These are phyloP conservation scores for Monotropa hypopitys DNA, from an alignment of 179 eudicot genomes.

Conservation along the genomic window DNA sequence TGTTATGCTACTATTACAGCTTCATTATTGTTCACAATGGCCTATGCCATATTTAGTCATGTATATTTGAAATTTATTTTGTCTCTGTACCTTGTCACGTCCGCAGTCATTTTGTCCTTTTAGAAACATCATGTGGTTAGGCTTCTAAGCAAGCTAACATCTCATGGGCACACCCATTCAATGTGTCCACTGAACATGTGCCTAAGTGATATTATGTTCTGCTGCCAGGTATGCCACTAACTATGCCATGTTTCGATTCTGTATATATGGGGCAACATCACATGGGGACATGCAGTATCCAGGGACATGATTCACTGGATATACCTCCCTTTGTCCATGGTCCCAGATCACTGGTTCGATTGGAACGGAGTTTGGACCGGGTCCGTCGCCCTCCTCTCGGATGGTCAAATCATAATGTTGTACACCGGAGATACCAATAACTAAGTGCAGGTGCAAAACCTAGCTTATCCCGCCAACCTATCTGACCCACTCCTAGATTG, in stretches of 20 bases:
- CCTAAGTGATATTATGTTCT: too few species aligned
- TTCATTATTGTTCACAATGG: not conserved
- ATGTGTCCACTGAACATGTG: too few species aligned
- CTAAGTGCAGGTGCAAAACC: conserved; percentile 66
- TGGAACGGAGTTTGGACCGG: conserved; percentile 87
- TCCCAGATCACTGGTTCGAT: conserved; percentile 68
- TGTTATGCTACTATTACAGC: not conserved
- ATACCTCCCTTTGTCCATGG: conserved; percentile 60
- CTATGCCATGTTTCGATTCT: too few species aligned
- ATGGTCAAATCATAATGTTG: conserved; percentile 58
- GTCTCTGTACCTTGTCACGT: not conserved
- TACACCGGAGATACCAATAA: conserved; percentile 64
- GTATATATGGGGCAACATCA: conserved; percentile 89
- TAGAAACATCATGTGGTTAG: too few species aligned
- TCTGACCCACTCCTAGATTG: conserved; percentile 79
- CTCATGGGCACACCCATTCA: not conserved
- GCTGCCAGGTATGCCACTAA: too few species aligned
- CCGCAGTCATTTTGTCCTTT: too few species aligned
- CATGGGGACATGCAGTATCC: conserved; percentile 92
- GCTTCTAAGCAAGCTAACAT: not conserved
- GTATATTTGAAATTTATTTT: not conserved
- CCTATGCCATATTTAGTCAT: too few species aligned
- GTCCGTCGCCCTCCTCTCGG: conserved; percentile 66
- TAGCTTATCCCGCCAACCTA: conserved; percentile 72
- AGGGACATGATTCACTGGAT: conserved; percentile 73